Conservation (phyloP, 78 protist genomes). For the Isochrysis galbana region DNA sequence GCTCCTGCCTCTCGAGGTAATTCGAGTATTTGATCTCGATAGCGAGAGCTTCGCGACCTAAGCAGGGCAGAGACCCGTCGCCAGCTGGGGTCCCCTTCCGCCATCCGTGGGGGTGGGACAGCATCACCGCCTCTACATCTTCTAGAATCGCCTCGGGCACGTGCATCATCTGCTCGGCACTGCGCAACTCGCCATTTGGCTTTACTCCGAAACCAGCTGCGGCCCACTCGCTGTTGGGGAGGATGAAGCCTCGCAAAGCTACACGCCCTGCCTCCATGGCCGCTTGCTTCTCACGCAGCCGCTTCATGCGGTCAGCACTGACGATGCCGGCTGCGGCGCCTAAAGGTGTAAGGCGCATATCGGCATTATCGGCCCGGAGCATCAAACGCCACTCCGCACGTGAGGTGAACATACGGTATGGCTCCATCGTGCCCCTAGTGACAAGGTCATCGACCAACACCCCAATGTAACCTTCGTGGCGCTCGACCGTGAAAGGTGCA, state of each 20-base stretch:
- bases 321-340: background rate
- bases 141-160: background rate
- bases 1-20: background rate
- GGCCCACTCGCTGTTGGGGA: slow-evolving; percentile 14
- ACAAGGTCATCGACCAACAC: slow-evolving; percentile 90
- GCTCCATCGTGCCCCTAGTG: slow-evolving; percentile 77
- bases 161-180: background rate
- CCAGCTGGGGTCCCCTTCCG: background rate
- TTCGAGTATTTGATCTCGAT: background rate
- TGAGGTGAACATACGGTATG: slow-evolving; percentile 93
- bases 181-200: background rate
- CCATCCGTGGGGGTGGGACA: background rate
- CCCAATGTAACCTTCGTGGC: slow-evolving; percentile 63
- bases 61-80: background rate
- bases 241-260: background rate
- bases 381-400: slow-evolving; percentile 78
- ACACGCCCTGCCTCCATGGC: background rate
- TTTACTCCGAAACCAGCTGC: background rate
- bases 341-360: background rate
- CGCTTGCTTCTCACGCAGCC: background rate
- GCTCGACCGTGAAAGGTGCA: background rate
- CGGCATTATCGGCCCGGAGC: slow-evolving; percentile 32
- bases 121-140: background rate
- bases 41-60: background rate
- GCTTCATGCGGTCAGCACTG: background rate